Conservation (phyloP, 306 rosid species). For the Quercus parvula region DNA sequence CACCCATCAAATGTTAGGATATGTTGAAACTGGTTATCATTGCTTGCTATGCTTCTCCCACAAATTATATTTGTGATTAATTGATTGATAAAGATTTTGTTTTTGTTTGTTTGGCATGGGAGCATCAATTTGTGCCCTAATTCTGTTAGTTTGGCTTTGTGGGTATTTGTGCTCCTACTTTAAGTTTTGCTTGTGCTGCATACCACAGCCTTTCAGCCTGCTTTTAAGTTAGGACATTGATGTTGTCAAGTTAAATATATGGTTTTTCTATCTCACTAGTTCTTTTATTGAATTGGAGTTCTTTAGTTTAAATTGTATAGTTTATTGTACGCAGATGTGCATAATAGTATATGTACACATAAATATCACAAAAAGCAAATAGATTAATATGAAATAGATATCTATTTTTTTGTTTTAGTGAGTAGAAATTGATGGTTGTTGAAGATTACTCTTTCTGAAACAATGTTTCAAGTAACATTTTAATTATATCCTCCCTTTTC, state of each 20-base stretch:
- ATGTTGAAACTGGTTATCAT: background rate
- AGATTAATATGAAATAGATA: background rate
- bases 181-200: background rate
- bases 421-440: background rate
- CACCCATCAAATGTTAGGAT: background rate
- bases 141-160: background rate
- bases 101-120: background rate
- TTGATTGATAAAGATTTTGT: background rate
- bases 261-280: background rate
- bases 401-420: background rate
- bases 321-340: background rate
- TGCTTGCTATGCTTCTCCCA: background rate
- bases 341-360: background rate
- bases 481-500: background rate
- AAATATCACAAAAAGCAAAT: background rate
- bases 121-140: background rate
- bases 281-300: background rate
- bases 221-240: background rate
- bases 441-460: background rate
- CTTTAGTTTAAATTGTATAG: background rate
- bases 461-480: background rate
- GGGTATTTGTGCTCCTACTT: background rate
- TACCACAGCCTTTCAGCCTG: background rate
- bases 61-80: background rate
- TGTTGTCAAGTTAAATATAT: background rate